Evolutionary conservation across 2,329 filamentous ascomycete species (phyloP), one percentile per base, ranked within the genome.

Genomic region (Fulvia fulva): DNA sequence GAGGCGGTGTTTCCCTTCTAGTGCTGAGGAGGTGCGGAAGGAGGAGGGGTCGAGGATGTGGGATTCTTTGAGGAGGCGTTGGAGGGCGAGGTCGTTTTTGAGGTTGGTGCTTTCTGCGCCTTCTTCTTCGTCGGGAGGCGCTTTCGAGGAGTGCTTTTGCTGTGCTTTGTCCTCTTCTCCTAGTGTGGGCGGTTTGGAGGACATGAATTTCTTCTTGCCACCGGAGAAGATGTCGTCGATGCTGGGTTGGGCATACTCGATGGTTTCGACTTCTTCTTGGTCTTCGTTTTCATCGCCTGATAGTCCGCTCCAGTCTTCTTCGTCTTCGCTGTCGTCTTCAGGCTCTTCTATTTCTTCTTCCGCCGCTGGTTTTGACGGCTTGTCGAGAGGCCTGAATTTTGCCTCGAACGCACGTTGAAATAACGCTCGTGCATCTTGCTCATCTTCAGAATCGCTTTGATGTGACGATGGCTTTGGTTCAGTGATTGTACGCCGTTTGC

Each of bases 1-100:
- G 65, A 90, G 86, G 30, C 92, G 85, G 67, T 88, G 88, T 67
- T 86, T 87, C 55, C 92, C 92, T 2, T 78, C 76, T 28, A 73
- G 71, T 5, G 56, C 61, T 16, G 75, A 71, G 22, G 82, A 78
- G n/a, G 75, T 69, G 3, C 81, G 77, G 56, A 80, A 77, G 26
- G 78, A 77, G 14, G 81, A 78, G 0, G 83, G 78, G 50, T 85
- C 82, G 57, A 97, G 85, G 60, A 97, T 87, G 75, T 96, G 91
- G 0, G 92, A 97, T 80, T 99, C 94, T 66, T 87, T 83, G 58
- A 99, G 85, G 43, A 99, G 85, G 49, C 91, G 87, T 73, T 97
- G 93, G 14, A 99, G 85, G 41, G 90, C 92, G 55, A 96, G 85
- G 73, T 97, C 94, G 74, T 97, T 92, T 72, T 92, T 91, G 19